phyloP scores from a whole-genome alignment of 768 basidiomycete species.

The Tylopilus subfusipes region DNA sequence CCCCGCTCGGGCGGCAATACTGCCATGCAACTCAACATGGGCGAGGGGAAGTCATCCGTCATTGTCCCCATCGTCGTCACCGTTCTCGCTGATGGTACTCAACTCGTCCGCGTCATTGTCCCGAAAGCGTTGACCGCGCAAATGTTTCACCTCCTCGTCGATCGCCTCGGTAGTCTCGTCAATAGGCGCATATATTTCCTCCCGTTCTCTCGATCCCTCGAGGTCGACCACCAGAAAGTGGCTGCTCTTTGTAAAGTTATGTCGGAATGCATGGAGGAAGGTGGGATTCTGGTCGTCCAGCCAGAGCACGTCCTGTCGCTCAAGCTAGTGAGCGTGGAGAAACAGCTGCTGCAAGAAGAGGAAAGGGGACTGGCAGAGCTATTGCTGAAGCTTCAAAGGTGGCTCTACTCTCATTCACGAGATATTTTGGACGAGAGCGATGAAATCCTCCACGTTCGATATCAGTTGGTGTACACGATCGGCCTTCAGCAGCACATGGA shows the following conservation, averaged over 20 bases:
- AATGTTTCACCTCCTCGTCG: conserved; percentile 47
- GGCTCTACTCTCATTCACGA: conserved; percentile 20
- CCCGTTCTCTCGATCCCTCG: conserved; percentile 45
- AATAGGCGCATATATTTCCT: conserved; percentile 47
- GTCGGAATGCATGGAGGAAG: conserved; percentile 34
- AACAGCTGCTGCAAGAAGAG: conserved; percentile 9
- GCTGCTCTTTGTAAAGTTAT: conserved; percentile 31
- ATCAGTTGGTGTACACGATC: background rate
- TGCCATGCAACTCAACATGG: conserved; percentile 53
- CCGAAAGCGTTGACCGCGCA: conserved; percentile 43
- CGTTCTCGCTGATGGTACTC: conserved; percentile 40
- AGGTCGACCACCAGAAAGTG: conserved; percentile 17
- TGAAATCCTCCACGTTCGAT: conserved; percentile 10
- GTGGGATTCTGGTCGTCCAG: conserved; percentile 47
- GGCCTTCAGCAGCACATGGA: conserved; percentile 26
- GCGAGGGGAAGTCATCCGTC: conserved; percentile 47
- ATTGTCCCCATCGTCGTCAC: conserved; percentile 44
- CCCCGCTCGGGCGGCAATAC: conserved; percentile 37
- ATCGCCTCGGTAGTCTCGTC: conserved; percentile 40
- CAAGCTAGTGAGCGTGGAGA: conserved; percentile 44
- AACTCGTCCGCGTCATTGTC: conserved; percentile 47
- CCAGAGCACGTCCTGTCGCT: conserved; percentile 54
- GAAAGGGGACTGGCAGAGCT: background rate
- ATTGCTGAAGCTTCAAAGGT: conserved; percentile 27
- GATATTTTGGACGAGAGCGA: conserved; percentile 33